A percentile compares a stretch with the other conserved stretches of the same genome.
Evolutionary conservation across 1,139 yeast genomes (phyloP).

Genomic region (Hyphopichia khmerensis): DNA sequence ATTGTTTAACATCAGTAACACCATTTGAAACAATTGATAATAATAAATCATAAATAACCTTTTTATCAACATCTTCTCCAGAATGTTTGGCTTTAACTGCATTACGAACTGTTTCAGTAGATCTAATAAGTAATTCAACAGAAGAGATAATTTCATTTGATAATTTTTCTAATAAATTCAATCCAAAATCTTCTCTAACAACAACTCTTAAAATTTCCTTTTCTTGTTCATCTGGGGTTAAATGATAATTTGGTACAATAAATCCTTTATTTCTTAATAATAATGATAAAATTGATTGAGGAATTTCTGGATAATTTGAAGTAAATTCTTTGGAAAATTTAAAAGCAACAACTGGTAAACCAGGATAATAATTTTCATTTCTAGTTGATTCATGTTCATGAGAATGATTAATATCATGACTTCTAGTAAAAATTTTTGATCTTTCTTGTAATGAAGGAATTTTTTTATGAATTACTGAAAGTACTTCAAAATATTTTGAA

Average conservation of each 20-base stretch:
- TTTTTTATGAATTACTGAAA: constrained; percentile 74
- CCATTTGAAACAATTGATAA: constrained; percentile 42
- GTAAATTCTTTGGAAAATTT: constrained; percentile 61
- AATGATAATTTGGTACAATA: constrained; percentile 87
- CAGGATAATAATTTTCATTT: constrained; percentile 58
- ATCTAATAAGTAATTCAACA: constrained; percentile 51
- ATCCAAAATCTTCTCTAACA: constrained; percentile 68
- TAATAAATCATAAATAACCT: constrained; percentile 32
- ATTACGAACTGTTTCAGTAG: constrained; percentile 28
- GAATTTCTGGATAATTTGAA: constrained; percentile 70
- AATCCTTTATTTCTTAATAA: constrained; percentile 79
- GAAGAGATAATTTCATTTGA: constrained; percentile 63
- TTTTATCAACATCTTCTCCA: constrained; percentile 18
- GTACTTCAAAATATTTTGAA: constrained; percentile 66
- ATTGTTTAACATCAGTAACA: constrained; percentile 24
- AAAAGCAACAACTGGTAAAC: constrained; percentile 90
- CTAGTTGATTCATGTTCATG: constrained; percentile 10
- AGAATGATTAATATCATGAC: constrained; percentile 15
- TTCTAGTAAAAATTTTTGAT: constrained; percentile 20
- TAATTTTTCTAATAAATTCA: constrained; percentile 71
- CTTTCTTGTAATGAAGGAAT: constrained; percentile 15
- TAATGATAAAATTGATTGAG: constrained; percentile 76
- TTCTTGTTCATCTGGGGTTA: constrained; percentile 59
- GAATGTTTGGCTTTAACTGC: constrained; percentile 16
- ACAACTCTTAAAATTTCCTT: constrained; percentile 82